Evolutionary conservation across 2,329 filamentous ascomycete species (phyloP), one percentile per base, ranked within the genome.

Genomic region (Neocucurbitaria cava): DNA sequence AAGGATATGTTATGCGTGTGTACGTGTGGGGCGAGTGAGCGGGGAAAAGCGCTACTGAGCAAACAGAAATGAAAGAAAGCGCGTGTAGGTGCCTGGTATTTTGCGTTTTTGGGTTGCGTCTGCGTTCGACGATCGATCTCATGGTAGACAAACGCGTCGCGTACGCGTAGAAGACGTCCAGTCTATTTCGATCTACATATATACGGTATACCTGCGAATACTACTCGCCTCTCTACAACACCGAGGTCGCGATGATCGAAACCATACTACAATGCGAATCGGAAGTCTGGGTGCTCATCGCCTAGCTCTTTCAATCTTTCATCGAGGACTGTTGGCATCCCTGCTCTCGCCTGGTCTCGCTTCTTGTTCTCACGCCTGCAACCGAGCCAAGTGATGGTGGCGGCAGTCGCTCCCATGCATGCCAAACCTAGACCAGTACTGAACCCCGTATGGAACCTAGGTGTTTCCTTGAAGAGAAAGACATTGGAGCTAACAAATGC

Each of bases 281-380:
- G 76, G 62, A 84, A 85, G 20, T 79, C 78, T 1, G 83, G 83
- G 65, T 85, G 82, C 31, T 75, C 69, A 52, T 82, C 81, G 0
- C 83, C 83, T n/a, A 85, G 61, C 41, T 78, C 74, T 20, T 70
- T 67, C 30, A 59, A 41, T 28, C 50, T 64, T 17, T 52, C 42
- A 7, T 62, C 62, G 11, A 59, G 44, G 1, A 51, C 56, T 2
- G 45, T 44, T 18, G 63, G 58, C 47, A 78, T 69, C 62, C 83
- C 73, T 52, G 79, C 77, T 9, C 72, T 76, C 2, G 77, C 79
- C 4, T 74, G 68, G 1, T 74, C 77, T 4, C 82, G 71, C 8
- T 74, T 60, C 26, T 70, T 75, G 65, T 85, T 85, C 69, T 85
- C 83, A 49, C 73, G 76, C 23, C 69, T 42, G 58, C 81, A 82